Evolutionary conservation across 1,139 yeast species (phyloP), one percentile per base, ranked within the genome.

Genomic region (Arxiozyma bovina): DNA sequence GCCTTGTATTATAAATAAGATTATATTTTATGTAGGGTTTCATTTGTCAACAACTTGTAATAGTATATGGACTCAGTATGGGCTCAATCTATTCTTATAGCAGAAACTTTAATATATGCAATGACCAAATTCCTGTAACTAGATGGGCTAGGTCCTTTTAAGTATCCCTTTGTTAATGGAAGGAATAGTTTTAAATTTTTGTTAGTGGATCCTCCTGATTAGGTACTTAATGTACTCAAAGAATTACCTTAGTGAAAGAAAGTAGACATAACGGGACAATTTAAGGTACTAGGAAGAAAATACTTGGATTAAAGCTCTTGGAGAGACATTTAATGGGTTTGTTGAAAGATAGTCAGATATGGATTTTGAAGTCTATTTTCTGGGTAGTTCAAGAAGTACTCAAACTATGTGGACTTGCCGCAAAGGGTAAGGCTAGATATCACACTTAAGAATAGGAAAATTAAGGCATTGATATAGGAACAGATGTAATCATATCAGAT

Each of bases 281-380:
- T 67, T 97, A 98, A 0, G 98, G 98, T n/a, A 91, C 98, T 1
- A 81, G 98, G 66, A 91, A 91, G 70, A 91, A 97, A n/a, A 91
- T 98, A 0, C 98, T 98, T 0, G 98, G 98, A 0, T 78, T 91
- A 60, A 80, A 98, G 64, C 76, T 83, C 47, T 73, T 91, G 55
- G 98, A 93, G 66, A 91, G 91, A 69, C 91, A 91, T 70, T 85
- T 96, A 44, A 91, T 91, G 30, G 11, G 98, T 74, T 89, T 45
- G 95, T 91, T 15, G 98, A 97, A 27, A 70, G 98, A 91, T 67
- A 91, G 91, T 71, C 98, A 93, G 68, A 80, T 91, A 52, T 85
- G 93, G 80, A 85, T 96, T 9, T 87, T 94, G 1, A 97, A 97
- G 0, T 87, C 96, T 45, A 91, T 91, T 61, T 87, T 95, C 9